phyloP scores from a whole-genome alignment of 352 stramenopile species.

The Nothophytophthora sp. region DNA sequence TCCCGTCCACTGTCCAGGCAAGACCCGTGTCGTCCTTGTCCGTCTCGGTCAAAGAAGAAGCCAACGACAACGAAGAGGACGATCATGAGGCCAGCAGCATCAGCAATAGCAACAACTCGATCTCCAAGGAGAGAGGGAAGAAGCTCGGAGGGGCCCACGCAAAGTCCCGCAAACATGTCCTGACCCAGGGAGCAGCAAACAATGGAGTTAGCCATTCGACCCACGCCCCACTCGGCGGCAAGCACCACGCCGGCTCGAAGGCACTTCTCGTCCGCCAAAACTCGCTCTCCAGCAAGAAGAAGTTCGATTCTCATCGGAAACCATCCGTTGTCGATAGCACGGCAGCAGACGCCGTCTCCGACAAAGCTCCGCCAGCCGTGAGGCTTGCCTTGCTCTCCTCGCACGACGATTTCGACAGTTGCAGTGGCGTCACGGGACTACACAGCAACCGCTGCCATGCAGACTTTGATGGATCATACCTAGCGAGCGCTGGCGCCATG shows the following conservation, averaged over 20 bases:
- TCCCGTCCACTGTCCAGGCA: too few relatives aligned
- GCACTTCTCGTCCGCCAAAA: neutral
- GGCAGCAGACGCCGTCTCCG: neutral
- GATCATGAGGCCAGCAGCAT: neutral
- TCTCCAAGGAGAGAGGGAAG: neutral
- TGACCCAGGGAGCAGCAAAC: neutral
- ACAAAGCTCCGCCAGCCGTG: neutral
- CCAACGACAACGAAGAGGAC: neutral
- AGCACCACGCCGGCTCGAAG: conserved; percentile 8
- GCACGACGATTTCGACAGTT: neutral
- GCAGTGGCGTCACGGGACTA: neutral
- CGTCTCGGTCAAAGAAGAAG: too few relatives aligned
- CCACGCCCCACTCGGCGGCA: conserved; percentile 5
- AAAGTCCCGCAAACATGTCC: conserved; percentile 9
- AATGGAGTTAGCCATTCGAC: neutral
- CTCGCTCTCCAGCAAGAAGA: conserved; percentile 11
- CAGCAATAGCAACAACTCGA: neutral
- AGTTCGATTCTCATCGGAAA: neutral
- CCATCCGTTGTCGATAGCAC: neutral
- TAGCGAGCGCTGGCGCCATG: neutral
- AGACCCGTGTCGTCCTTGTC: too few relatives aligned
- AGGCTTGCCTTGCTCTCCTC: neutral
- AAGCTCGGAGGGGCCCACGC: neutral
- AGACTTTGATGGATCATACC: conserved; percentile 4
- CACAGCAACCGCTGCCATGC: neutral